Base-by-base conservation (phyloP, 371 early-diverging fungal genomes). In the Actinomortierella wolfii region DNA sequence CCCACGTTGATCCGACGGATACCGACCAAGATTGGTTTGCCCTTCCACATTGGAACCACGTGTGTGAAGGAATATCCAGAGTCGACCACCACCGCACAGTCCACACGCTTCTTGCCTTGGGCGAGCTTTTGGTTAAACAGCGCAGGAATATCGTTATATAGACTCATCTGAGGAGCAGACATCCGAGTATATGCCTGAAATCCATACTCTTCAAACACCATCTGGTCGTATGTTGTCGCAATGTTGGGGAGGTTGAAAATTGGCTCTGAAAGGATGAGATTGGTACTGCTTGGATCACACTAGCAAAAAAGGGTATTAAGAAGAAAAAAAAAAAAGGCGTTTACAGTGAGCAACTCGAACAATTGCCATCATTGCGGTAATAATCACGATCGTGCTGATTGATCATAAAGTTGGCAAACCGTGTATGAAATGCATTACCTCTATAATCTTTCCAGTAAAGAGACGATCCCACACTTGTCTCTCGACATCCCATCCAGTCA, bases 41-140 rank as follows among this genome's bases (percentile, higher is more conserved):
- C 88, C 46, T 79, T 76, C 40, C 80, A 68, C 47, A 90, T 85
- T 5, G 95, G 95, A 7, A 92, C 82, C 46, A 89, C 84, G 48
- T 93, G 91, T 14, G 94, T 92, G 74, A 89, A 90, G 2, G 92
- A 88, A 63, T 89, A 91, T 5, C 95, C 95, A 18, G 89, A 81
- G 65, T 95, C 95, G 5, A 95, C 91, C 0, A 95, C 75, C 21
- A 93, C 64, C 14, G 78, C 71, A 55, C 92, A 89, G 47, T 90
- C 92, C 7, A 83, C 66, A 24, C 59, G 41, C 39, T 73, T 76
- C 21, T 56, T 67, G 15, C 81, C 84, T 13, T 80, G 68, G 6
- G 75, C 64, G 29, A 79, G 68, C 45, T 59, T 61, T 54, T 76
- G 73, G 45, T 82, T 79, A 67, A 80, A 85, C 7, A 86, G 60